Conservation (phyloP, 495 filamentous ascomycete genomes). For the Penicillium soppii region DNA sequence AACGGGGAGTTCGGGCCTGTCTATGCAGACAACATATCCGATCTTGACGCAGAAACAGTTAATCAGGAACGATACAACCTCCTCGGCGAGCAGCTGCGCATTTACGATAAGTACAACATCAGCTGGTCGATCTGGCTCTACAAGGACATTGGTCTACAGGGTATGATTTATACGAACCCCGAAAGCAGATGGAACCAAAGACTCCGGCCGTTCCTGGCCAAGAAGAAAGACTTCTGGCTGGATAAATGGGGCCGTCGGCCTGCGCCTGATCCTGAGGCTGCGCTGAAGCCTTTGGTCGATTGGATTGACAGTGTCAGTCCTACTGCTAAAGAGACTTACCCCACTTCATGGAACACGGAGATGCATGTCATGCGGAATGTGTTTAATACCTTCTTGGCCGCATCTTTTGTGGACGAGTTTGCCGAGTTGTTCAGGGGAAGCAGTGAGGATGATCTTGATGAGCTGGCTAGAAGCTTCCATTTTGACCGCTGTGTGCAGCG, state of each 20-base stretch:
- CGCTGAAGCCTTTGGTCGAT: constrained; percentile 37
- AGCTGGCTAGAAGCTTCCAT: constrained; percentile 54
- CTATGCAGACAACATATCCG: constrained; percentile 43
- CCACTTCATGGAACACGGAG: constrained; percentile 56
- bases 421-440: constrained; percentile 57
- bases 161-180: constrained; percentile 56
- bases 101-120: constrained; percentile 57
- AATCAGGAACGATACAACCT: constrained; percentile 54
- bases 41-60: constrained; percentile 38
- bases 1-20: constrained; percentile 69
- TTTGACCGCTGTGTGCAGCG: constrained; percentile 58
- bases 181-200: constrained; percentile 50
- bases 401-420: constrained; percentile 56
- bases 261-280: constrained; percentile 32
- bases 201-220: constrained; percentile 51
- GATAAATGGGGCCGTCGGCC: constrained; percentile 57
- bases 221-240: constrained; percentile 51
- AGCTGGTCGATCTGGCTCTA: constrained; percentile 66
- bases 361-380: constrained; percentile 52
- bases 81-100: constrained; percentile 54
- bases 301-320: constrained; percentile 44
- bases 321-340: constrained; percentile 48
- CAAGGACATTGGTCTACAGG: constrained; percentile 65
- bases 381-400: constrained; percentile 52
- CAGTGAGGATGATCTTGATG: constrained; percentile 53